These are phyloP conservation scores for Stachybotrys elegans DNA, from an alignment of 2,329 filamentous ascomycete genomes.

Conservation along the genomic window DNA sequence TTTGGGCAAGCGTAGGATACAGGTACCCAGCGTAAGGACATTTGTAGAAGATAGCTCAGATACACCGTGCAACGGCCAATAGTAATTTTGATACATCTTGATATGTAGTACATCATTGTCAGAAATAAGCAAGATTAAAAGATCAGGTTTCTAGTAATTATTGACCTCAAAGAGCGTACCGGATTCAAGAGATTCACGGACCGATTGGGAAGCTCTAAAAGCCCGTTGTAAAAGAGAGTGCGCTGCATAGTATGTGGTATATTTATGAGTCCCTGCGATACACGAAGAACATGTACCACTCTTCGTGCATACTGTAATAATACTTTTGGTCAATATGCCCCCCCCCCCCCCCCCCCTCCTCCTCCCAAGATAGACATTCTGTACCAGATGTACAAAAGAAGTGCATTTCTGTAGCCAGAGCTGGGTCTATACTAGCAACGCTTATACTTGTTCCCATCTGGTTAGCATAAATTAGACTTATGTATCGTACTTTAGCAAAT, in stretches of 20 bases:
- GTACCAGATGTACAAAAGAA: background rate
- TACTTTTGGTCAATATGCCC: background rate
- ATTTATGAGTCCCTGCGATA: background rate
- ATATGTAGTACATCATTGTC: background rate
- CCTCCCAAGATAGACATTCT: background rate
- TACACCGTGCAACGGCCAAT: background rate
- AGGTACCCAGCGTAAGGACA: background rate
- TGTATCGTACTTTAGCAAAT: background rate
- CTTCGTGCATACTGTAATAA: background rate
- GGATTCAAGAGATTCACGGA: background rate
- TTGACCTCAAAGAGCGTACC: background rate
- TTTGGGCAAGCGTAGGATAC: background rate
- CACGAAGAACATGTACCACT: background rate
- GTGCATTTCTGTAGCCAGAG: background rate
- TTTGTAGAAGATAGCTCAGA: background rate
- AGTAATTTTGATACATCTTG: background rate
- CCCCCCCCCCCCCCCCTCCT: background rate
- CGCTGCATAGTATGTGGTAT: background rate
- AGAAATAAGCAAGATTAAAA: background rate
- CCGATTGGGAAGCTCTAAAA: background rate
- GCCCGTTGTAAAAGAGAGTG: background rate
- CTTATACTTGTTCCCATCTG: background rate
- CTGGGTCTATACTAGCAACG: background rate
- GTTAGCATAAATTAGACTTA: background rate
- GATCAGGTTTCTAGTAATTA: background rate